Evolutionary conservation across 352 stramenopile genomes (phyloP), one percentile per base, ranked within the genome.

Genomic region (Phytophthora tentaculata): DNA sequence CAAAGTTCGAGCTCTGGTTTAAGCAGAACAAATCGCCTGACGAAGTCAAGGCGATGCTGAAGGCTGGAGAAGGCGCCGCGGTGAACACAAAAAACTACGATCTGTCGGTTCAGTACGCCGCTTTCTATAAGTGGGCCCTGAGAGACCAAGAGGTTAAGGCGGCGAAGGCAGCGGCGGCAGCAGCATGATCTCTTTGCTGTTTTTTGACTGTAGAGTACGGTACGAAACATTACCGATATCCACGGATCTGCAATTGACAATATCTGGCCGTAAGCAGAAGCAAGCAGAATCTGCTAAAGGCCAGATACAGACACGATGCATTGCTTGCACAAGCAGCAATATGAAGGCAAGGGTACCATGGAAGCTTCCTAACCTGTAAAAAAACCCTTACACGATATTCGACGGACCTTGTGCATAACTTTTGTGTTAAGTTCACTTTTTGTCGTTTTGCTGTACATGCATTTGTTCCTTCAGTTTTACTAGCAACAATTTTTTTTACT

Each of bases 1-100:
- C 47, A 19, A 70, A 70, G 22, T 70, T 70, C n/a, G 55, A 65
- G 47, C 22, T 44, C 56, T 70, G 62, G 56, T 70, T 70, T 29
- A 64, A 64, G 20, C 62, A 56, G 28, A 65, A 65, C 3, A 70
- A 70, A 45, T 48, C 43, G 9, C 62, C 62, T 2, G 55, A 70
- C 17, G 62, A 65, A 35, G 39, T 69, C 47, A 65, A 69, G 47
- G 47, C 41, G 19, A 54, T 69, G 47, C 55, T 70, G 8, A 70
- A 70, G 22, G 24, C 57, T 43, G 62, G 62, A 49, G 43, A 59
- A 17, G 62, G 48, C 6, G 5, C 55, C 28, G 23, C 14, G 1
- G 55, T 65, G 20, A 70, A 70, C 37, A 59, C 62, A 5, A 70
- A 70, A 28, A 55, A 70, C 39, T 37, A 70, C 45, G 62, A 70